phyloP scores from a whole-genome alignment of 257 asterid species.

The Verbena officinalis region DNA sequence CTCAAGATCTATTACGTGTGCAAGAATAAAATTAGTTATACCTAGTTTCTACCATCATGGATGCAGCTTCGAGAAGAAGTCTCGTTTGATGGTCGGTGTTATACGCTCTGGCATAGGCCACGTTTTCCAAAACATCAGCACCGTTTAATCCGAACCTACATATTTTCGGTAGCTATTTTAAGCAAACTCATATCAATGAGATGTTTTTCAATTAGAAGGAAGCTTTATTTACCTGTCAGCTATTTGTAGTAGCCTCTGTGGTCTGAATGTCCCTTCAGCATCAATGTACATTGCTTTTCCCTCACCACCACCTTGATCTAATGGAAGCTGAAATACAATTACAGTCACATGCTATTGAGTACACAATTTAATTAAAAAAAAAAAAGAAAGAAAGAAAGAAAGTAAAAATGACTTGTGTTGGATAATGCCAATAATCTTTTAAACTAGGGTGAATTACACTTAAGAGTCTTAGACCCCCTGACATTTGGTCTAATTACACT shows the following conservation, averaged over 20 bases:
- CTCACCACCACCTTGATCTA: constrained; percentile 98
- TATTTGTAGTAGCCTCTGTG: constrained; percentile 92
- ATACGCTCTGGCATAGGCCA: constrained; percentile 97
- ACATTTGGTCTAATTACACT: no score
- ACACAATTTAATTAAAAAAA: no score
- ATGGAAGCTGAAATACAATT: constrained; percentile 66
- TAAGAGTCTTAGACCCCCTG: no score
- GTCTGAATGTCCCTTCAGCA: constrained; percentile 98
- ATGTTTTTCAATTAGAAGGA: constrained; percentile 13
- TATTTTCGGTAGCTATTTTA: constrained; percentile 12
- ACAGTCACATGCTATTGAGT: not conserved
- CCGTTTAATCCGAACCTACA: constrained; percentile 90
- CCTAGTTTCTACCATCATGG: constrained; percentile 99
- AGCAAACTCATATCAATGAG: constrained; percentile 14
- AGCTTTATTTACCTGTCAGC: constrained; percentile 72
- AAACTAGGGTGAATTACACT: no score
- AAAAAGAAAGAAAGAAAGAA: not conserved
- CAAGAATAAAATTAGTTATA: constrained; percentile 21
- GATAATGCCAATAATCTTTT: no score
- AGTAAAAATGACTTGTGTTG: no score
- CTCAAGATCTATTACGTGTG: not conserved
- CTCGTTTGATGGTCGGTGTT: constrained; percentile 98
- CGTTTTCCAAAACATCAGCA: constrained; percentile 94
- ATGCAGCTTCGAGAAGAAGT: constrained; percentile 96
- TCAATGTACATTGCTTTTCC: constrained; percentile 99